Evolutionary conservation across 805 yeast species (phyloP), one percentile per base, ranked within the genome.

Genomic region (Candida quercuum): DNA sequence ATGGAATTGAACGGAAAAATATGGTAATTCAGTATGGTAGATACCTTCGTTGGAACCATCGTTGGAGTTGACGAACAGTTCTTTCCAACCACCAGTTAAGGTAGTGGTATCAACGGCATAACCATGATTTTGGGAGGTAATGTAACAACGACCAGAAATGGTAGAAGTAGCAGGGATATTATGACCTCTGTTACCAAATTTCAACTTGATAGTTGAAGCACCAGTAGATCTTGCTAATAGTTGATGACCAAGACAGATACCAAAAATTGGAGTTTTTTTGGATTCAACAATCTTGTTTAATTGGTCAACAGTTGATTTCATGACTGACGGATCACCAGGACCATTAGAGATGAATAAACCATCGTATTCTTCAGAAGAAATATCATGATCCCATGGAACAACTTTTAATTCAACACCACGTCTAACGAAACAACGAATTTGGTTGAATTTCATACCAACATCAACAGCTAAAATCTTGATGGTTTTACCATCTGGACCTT

Each of bases 21-120:
- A 83, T 28, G 99, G 99, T 63, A 83, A 73, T 48, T 78, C 71
- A 30, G 81, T 74, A 67, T 91, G 86, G 71, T 87, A 91, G 46
- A 93, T 87, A 80, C 99, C 99, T 72, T 93, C 99, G 64, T 93
- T 93, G 27, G 98, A 88, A 39, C 89, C 91, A 66, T 93, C 99
- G 60, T 93, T 93, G 43, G 98, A 86, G 59, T 93, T 93, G 33
- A 87, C 89, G 56, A 93, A 93, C 54, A 91, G 76, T 65, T 91
- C 96, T 62, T 86, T 78, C 98, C 98, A 93, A 46, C 86, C 94
- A 8, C 64, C 43, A 12, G 78, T 54, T 61, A 93, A 76, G 36
- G 96, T 77, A 26, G 71, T 61, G 36, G 79, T 75, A 61, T 93
- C 96, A 44, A 93, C 99, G 36, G 99, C 99, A 62, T 71, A 93